Evolutionary conservation across 352 stramenopile genomes (phyloP).

Genomic region (Pseudoperonospora humuli): DNA sequence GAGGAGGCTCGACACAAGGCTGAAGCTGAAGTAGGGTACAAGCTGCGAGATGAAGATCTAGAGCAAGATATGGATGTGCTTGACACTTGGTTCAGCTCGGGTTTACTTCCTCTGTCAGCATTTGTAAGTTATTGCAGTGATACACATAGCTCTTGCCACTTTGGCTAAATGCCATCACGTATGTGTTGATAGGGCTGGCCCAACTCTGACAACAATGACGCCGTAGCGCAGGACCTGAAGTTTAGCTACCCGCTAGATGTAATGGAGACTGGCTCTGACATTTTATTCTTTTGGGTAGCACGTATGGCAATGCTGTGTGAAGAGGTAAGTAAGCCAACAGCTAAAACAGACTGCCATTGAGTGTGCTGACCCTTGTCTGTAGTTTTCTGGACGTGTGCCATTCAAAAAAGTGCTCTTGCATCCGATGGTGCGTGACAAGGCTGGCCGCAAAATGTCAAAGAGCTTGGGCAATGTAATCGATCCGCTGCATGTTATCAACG

Average conservation of each 20-base stretch:
- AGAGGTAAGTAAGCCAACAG: slow-evolving; percentile 59
- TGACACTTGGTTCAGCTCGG: slow-evolving; percentile 99
- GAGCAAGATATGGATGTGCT: slow-evolving; percentile 98
- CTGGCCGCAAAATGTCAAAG: slow-evolving; percentile 99
- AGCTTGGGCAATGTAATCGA: slow-evolving; percentile 99
- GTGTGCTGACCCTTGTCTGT: neutral
- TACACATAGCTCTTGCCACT: too few relatives aligned
- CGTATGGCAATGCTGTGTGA: slow-evolving; percentile 99
- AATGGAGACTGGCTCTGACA: slow-evolving; percentile 94
- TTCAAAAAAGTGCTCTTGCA: slow-evolving; percentile 98
- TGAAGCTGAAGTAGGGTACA: slow-evolving; percentile 65
- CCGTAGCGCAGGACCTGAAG: slow-evolving; percentile 19
- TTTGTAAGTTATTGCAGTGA: slow-evolving; percentile 33
- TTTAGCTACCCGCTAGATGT: slow-evolving; percentile 56
- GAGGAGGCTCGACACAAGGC: slow-evolving; percentile 89
- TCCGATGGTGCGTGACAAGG: slow-evolving; percentile 99
- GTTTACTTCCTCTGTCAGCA: slow-evolving; percentile 90
- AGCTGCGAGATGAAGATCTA: slow-evolving; percentile 73
- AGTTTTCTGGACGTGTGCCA: slow-evolving; percentile 92
- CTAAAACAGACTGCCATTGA: neutral
- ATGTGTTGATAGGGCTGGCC: slow-evolving; percentile 85
- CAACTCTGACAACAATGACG: slow-evolving; percentile 53
- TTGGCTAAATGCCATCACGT: too few relatives aligned
- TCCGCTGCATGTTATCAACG: slow-evolving; percentile 96
- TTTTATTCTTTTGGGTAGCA: slow-evolving; percentile 99